These are phyloP conservation scores for Cladophialophora immunda DNA, from an alignment of 2,329 filamentous ascomycete genomes.

Conservation along the genomic window DNA sequence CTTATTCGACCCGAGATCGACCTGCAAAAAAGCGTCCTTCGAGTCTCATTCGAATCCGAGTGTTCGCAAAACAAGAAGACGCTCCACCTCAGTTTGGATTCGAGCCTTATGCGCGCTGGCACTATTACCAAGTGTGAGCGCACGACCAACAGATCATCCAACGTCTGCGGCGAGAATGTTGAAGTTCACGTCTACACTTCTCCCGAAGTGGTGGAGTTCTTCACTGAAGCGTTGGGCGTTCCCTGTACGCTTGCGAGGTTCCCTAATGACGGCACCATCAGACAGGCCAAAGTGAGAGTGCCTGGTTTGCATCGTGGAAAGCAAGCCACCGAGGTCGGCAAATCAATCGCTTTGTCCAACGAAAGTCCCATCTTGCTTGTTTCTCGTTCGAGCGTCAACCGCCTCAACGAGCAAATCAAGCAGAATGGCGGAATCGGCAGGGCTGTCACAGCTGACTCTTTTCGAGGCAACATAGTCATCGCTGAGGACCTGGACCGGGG, in stretches of 20 bases:
- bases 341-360: conserved; percentile 83
- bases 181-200: conserved; percentile 75
- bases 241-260: conserved; percentile 87
- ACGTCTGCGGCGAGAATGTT: conserved; percentile 84
- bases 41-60: conserved; percentile 59
- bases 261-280: conserved; percentile 61
- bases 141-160: conserved; percentile 60
- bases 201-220: conserved; percentile 74
- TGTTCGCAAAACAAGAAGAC: conserved; percentile 43
- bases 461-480: conserved; percentile 88
- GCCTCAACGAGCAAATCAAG: conserved; percentile 77
- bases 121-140: conserved; percentile 44
- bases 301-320: conserved; percentile 65
- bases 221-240: conserved; percentile 76
- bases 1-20: conserved; percentile 80
- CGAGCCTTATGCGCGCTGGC: conserved; percentile 49
- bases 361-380: conserved; percentile 92
- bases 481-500: conserved; percentile 54
- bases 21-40: conserved; percentile 70
- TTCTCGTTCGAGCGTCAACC: conserved; percentile 79
- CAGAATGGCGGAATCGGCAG: conserved; percentile 54
- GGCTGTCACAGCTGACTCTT: conserved; percentile 75
- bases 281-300: conserved; percentile 49
- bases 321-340: conserved; percentile 52
- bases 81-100: conserved; percentile 66